Conservation (phyloP, 257 asterid genomes). For the Knoxia roxburghii region DNA sequence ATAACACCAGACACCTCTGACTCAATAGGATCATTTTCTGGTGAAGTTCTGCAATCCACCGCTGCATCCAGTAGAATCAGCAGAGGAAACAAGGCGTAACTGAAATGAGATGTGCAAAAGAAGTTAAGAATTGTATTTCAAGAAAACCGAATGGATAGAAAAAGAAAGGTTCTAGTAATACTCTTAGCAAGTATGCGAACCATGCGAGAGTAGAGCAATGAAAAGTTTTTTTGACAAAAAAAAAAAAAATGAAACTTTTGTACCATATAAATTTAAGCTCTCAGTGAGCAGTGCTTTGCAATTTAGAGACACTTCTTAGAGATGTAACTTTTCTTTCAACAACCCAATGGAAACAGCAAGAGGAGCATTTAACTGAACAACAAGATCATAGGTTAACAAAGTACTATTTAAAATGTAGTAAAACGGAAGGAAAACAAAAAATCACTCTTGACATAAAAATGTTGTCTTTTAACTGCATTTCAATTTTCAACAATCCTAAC, state of each 20-base stretch:
- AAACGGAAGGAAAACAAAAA: background rate
- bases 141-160: background rate
- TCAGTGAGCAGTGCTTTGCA: no score
- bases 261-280: no score
- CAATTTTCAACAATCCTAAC: no score
- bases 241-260: no score
- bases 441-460: background rate
- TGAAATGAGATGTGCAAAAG: conserved; percentile 21
- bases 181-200: background rate
- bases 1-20: conserved; percentile 21
- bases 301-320: no score
- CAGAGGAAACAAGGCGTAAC: conserved; percentile 81
- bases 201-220: background rate
- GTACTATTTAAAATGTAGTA: background rate
- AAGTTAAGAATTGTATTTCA: background rate
- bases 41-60: conserved; percentile 60
- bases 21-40: conserved; percentile 24
- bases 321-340: no score
- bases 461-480: background rate
- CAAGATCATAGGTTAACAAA: background rate
- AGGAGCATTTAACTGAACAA: background rate
- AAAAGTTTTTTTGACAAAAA: background rate
- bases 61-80: conserved; percentile 82
- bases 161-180: background rate
- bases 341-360: no score